phyloP scores from a whole-genome alignment of 2,329 filamentous ascomycete genomes.

The Alternaria solani region DNA sequence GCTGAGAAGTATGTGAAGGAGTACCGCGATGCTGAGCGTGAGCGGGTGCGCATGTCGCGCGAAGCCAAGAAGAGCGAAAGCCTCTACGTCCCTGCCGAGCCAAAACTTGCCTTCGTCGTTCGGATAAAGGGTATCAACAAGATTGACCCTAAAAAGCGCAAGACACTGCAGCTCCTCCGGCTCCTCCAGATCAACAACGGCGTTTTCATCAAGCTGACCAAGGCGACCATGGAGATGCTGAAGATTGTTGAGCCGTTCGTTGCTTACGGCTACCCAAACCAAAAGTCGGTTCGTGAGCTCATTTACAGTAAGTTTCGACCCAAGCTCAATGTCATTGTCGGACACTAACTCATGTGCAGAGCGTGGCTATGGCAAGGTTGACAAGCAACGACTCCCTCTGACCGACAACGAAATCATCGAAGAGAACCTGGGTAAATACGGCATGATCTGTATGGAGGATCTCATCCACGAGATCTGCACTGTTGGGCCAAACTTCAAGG shows the following conservation, averaged over 20 bases:
- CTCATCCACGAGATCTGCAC: constrained; percentile 98
- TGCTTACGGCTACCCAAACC: constrained; percentile 99
- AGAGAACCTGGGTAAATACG: constrained; percentile 95
- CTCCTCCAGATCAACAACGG: constrained; percentile 99
- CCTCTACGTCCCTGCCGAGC: constrained; percentile 93
- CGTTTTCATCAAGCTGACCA: constrained; percentile 96
- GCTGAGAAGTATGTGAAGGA: constrained; percentile 99
- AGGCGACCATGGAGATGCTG: constrained; percentile 97
- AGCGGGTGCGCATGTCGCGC: constrained; percentile 94
- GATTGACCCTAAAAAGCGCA: constrained; percentile 99
- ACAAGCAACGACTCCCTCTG: constrained; percentile 96
- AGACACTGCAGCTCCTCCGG: constrained; percentile 99
- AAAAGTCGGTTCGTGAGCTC: constrained; percentile 98
- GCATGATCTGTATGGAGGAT: constrained; percentile 98
- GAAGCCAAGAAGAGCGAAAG: constrained; percentile 89
- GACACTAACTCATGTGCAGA: constrained; percentile 33
- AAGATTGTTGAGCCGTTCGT: constrained; percentile 98
- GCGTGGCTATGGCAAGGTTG: constrained; percentile 96
- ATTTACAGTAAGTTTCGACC: constrained; percentile 87
- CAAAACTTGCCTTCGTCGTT: constrained; percentile 96
- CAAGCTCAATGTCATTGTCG: constrained; percentile 65
- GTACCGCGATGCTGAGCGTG: constrained; percentile 97
- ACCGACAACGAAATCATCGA: constrained; percentile 99
- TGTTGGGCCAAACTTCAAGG: constrained; percentile 97
- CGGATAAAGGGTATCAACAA: constrained; percentile 99